phyloP scores from a whole-genome alignment of 345 rosid species.

The Rhodomyrtus tomentosa region DNA sequence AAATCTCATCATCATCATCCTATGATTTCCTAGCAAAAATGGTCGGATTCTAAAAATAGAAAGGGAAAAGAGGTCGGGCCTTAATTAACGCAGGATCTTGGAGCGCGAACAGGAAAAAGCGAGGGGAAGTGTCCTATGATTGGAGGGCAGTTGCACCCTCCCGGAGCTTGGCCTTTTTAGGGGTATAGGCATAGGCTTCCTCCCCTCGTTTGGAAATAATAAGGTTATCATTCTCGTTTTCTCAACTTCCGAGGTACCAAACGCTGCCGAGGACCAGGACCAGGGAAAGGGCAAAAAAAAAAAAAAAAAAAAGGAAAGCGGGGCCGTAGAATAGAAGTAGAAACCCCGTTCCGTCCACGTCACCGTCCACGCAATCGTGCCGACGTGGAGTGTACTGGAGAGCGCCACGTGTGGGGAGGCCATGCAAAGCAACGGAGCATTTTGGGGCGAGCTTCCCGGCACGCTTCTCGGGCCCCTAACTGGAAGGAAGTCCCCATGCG shows the following conservation, averaged over 20 bases:
- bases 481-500: not conserved
- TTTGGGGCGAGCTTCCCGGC: slow-evolving; percentile 17
- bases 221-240: not conserved
- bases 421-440: slow-evolving; percentile 7
- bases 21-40: too few relatives aligned
- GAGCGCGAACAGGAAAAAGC: not conserved
- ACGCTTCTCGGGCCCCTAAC: slow-evolving; percentile 4
- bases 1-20: not conserved
- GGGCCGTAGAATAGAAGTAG: not conserved
- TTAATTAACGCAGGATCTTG: not conserved
- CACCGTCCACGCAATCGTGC: not conserved
- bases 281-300: too few relatives aligned
- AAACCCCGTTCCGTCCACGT: not conserved
- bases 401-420: slow-evolving; percentile 12
- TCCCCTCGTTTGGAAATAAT: not conserved
- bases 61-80: not conserved
- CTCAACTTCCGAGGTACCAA: slow-evolving; percentile 4
- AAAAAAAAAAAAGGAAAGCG: not conserved
- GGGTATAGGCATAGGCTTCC: not conserved
- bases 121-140: not conserved
- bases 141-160: not conserved
- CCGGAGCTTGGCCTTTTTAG: not conserved
- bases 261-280: not conserved
- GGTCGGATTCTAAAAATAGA: not conserved
- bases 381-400: too few relatives aligned